phyloP scores from a whole-genome alignment of 2,329 filamentous ascomycete genomes.

The Phialocephala sp. region DNA sequence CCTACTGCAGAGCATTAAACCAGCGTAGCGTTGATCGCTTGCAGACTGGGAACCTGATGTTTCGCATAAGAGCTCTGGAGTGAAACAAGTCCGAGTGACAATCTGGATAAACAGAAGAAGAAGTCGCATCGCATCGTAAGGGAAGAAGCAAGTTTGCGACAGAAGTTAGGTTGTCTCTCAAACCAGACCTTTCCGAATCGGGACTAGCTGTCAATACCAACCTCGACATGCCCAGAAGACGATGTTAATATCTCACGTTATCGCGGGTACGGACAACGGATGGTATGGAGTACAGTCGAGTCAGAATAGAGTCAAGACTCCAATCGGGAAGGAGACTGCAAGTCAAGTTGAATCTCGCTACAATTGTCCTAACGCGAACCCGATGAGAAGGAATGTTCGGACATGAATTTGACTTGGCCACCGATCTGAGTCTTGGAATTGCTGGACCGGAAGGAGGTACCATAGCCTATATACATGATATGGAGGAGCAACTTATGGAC shows the following conservation, averaged over 20 bases:
- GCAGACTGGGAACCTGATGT: background rate
- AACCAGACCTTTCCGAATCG: background rate
- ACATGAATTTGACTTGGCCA: too few species aligned
- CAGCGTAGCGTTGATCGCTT: background rate
- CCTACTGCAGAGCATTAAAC: background rate
- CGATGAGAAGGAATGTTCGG: too few species aligned
- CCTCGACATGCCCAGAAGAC: background rate
- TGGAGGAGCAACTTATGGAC: too few species aligned
- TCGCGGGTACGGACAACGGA: background rate
- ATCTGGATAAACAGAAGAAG: background rate
- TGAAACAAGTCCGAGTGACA: slow-evolving; percentile 2
- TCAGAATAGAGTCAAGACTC: too few species aligned
- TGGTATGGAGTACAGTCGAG: too few species aligned
- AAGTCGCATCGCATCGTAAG: background rate
- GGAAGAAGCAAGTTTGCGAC: background rate
- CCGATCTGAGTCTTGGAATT: too few species aligned
- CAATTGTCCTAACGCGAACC: too few species aligned
- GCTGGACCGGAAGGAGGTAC: too few species aligned
- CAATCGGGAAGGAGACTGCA: too few species aligned
- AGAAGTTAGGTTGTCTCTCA: background rate
- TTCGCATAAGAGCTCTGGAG: background rate
- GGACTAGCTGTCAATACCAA: background rate
- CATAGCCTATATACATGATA: too few species aligned
- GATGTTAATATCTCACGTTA: background rate
- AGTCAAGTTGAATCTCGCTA: too few species aligned